Evolutionary conservation across 2,329 filamentous ascomycete genomes (phyloP), one percentile per base, ranked within the genome.

Genomic region (Aspergillus novofumigatus): DNA sequence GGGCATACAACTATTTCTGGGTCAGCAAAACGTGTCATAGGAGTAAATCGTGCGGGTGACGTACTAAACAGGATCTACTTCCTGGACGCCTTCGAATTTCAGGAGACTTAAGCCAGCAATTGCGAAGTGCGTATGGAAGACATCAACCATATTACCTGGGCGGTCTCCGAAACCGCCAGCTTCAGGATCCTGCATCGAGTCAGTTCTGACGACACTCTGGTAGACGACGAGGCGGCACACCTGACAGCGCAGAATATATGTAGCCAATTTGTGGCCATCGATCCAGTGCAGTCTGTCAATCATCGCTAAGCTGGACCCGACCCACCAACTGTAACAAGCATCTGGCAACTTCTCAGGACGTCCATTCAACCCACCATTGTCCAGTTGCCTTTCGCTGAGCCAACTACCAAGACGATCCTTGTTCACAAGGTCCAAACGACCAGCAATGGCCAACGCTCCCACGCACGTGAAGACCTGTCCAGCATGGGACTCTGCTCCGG

Each of bases 241-340:
- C 78, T 99, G 94, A 69, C 91, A 96, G 61, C 83, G 82, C 57
- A 99, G 77, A 54, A 99, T 97, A 75, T 96, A 99, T 25, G 76
- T 74, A 52, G 86, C 83, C 66, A 99, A 82, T 69, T 90, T 90
- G 56, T 87, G 81, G 51, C 86, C 84, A 77, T 99, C 91, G 70
- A 99, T 95, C 94, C 94, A 99, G 72, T 97, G 90, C 53, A 92
- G 82, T 55, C 88, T 87, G 54, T 83, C 86, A 64, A 99, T 90
- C 82, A 97, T 97, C 49, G 89, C 88, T 64, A 99, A 78, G 72
- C 92, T 96, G 70, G 90, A 93, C 69, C 93, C 79, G 48, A 97
- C 94, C 94, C 94, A 99, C 94, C 94, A 99, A 72, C 91, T 96
- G 77, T 99, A 99, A 78, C 94, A 99, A 14, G 96, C 93, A 72